Conservation (phyloP, 306 rosid genomes). For the Prunus mume region DNA sequence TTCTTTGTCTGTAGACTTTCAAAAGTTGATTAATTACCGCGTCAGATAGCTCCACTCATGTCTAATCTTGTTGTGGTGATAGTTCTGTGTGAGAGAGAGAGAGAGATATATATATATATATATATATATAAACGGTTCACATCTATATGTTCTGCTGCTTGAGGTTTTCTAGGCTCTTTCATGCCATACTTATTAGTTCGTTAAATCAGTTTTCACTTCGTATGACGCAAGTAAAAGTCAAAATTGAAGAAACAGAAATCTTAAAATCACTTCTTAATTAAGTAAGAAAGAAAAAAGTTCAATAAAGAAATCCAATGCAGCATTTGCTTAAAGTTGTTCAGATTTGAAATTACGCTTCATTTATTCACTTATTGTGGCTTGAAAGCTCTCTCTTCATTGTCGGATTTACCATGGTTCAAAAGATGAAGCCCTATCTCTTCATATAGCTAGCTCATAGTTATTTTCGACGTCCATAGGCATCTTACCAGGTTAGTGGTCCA, state of each 20-base stretch:
- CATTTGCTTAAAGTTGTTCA: neutral
- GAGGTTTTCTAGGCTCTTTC: neutral
- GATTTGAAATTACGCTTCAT: neutral
- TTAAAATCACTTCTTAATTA: neutral
- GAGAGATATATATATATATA: neutral
- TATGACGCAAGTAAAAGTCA: neutral
- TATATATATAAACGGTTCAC: neutral
- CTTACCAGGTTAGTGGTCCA: constrained; percentile 57
- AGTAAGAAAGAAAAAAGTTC: neutral
- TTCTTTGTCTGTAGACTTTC: neutral
- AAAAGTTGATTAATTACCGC: neutral
- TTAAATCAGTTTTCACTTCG: neutral
- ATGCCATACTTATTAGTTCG: neutral
- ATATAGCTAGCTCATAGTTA: constrained; percentile 36
- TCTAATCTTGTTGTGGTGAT: neutral
- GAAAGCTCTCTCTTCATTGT: neutral
- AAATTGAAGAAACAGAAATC: neutral
- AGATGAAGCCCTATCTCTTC: neutral
- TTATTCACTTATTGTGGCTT: neutral
- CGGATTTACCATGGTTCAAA: neutral
- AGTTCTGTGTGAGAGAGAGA: neutral
- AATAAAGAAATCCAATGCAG: neutral
- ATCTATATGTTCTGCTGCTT: neutral
- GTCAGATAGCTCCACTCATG: neutral
- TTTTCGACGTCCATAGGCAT: constrained; percentile 91